phyloP scores from a whole-genome alignment of 495 filamentous ascomycete genomes.

The Penicillium pulvis region DNA sequence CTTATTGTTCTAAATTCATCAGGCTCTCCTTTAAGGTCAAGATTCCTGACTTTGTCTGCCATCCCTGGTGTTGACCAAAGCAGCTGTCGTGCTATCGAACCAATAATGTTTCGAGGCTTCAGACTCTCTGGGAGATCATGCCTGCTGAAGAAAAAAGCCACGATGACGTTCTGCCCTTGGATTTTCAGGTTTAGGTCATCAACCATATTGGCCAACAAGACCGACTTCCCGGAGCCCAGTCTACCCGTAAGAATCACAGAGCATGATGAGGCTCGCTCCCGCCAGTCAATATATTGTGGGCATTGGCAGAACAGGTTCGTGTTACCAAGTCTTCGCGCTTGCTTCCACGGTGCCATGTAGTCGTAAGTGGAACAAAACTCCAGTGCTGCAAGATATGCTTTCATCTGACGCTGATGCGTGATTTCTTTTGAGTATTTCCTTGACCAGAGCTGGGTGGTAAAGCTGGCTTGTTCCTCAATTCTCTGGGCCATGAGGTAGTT shows the following conservation, averaged over 20 bases:
- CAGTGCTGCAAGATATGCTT: slow-evolving; percentile 26
- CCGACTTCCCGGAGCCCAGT: slow-evolving; percentile 45
- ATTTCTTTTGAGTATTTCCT: background rate
- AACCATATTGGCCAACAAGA: slow-evolving; percentile 45
- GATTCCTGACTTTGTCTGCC: background rate
- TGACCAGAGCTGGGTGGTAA: background rate
- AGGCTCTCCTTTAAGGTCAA: background rate
- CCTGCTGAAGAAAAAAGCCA: slow-evolving; percentile 48
- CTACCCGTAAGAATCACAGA: slow-evolving; percentile 39
- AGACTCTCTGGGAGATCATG: slow-evolving; percentile 40
- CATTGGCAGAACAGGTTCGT: slow-evolving; percentile 27
- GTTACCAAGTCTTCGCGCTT: slow-evolving; percentile 42
- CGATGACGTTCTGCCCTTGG: slow-evolving; percentile 5
- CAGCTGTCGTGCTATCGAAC: slow-evolving; percentile 43
- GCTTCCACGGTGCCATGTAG: slow-evolving; percentile 44
- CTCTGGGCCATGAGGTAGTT: slow-evolving; percentile 21
- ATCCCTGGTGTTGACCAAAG: slow-evolving; percentile 11
- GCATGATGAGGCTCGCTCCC: slow-evolving; percentile 5
- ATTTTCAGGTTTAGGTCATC: slow-evolving; percentile 38
- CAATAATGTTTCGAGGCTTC: slow-evolving; percentile 39
- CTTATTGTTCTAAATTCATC: slow-evolving; percentile 1
- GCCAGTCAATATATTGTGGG: slow-evolving; percentile 40
- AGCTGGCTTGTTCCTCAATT: slow-evolving; percentile 35
- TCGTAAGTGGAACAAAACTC: slow-evolving; percentile 44
- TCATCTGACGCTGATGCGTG: background rate